Conservation (phyloP, 352 stramenopile species). For the Stramenopiles sp. region DNA sequence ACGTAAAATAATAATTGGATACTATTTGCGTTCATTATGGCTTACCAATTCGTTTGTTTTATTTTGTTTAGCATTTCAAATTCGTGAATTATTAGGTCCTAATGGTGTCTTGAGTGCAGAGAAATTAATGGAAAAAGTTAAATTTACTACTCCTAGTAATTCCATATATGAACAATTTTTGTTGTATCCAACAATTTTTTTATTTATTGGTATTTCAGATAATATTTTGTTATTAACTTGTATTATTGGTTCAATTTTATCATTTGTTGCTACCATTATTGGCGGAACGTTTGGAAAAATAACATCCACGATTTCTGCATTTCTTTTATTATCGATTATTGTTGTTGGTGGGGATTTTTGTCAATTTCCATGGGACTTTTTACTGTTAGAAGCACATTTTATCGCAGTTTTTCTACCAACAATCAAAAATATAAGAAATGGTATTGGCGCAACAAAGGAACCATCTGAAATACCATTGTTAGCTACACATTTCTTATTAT, state of each 20-base stretch:
- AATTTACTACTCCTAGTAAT: not conserved
- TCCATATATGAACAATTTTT: not conserved
- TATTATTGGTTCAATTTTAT: not conserved
- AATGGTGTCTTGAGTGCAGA: not conserved
- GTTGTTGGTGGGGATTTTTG: not conserved
- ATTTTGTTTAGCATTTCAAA: not conserved
- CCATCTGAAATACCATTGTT: not conserved
- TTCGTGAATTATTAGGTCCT: not conserved
- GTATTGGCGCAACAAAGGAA: not conserved
- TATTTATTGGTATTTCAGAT: not conserved
- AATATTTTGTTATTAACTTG: not conserved
- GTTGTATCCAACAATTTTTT: not conserved
- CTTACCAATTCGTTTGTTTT: not conserved
- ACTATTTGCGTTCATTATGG: slow-evolving; percentile 5
- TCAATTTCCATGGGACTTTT: not conserved
- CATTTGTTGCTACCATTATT: not conserved
- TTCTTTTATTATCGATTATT: not conserved
- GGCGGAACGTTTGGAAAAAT: not conserved
- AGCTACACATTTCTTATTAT: not conserved
- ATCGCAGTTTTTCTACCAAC: not conserved
- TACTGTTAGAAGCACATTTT: not conserved
- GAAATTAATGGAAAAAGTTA: not conserved
- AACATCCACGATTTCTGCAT: not conserved
- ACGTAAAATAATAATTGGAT: not conserved
- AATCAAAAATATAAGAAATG: not conserved